Base-by-base conservation (phyloP, 495 filamentous ascomycete genomes). In the Jackrogersella multiformis region DNA sequence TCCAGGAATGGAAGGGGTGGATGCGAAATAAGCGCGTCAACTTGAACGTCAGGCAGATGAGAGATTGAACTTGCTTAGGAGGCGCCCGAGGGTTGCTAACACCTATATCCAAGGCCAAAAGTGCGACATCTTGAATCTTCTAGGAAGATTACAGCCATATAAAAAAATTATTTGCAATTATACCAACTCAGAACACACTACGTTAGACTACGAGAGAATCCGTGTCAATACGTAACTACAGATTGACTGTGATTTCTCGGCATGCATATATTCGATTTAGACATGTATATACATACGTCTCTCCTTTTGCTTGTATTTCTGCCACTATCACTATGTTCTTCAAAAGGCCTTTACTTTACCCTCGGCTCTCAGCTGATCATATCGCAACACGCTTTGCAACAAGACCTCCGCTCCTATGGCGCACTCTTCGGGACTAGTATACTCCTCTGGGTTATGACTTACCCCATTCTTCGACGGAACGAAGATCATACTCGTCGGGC, bases 1-100 rank as follows among this genome's bases (percentile, higher is more conserved):
- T 84, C 66, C 77, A 85, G 57, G 78, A 79, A 48, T 96, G 91
- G 90, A 89, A 82, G 72, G 89, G 88, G 3, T 97, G 93, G 93
- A 92, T 97, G 89, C 79, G 77, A 30, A 83, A 86, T 13, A 97
- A 96, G 78, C 82, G 94, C 69, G 85, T 97, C 56, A 97, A 97
- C 77, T 67, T 97, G 56, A 97, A 97, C 75, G 89, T 97, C 10
- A 85, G 94, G 66, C 95, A 97, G 77, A 96, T 97, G 89, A 87
- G 81, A 74, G 89, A 88, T 55, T 85, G 54, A 69, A 45, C 13
- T 15, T 21, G 24, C 15, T n/a, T n/a, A n/a, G n/a, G n/a, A n/a
- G n/a, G n/a, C n/a, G n/a, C n/a, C n/a, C n/a, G n/a, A n/a, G n/a
- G n/a, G n/a, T n/a, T n/a, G n/a, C n/a, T n/a, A n/a, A n/a, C n/a